phyloP scores from a whole-genome alignment of 2,329 filamentous ascomycete species.

The Myriosclerotinia scirpicola region DNA sequence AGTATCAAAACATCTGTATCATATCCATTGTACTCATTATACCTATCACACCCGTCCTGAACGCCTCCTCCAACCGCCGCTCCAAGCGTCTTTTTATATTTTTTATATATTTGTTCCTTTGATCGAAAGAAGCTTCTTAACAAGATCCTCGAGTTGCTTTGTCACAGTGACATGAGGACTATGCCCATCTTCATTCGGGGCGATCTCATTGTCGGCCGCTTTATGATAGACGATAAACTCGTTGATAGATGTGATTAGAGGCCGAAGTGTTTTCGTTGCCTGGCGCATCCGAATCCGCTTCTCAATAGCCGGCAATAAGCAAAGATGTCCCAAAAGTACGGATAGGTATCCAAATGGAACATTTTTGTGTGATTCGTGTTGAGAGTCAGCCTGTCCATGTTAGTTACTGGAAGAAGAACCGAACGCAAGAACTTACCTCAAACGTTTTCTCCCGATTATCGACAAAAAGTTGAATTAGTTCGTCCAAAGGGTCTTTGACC shows the following conservation, averaged over 20 bases:
- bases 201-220: constrained; percentile 51
- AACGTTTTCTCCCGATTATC: constrained; percentile 63
- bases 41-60: background rate
- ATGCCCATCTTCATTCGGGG: constrained; percentile 48
- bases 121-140: constrained; percentile 28
- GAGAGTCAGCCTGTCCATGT: constrained; percentile 59
- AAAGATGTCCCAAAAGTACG: constrained; percentile 80
- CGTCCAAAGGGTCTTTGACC: constrained; percentile 52
- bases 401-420: constrained; percentile 17
- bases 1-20: constrained; percentile 18
- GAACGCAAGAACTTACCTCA: constrained; percentile 56
- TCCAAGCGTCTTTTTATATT: background rate
- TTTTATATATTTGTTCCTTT: constrained; percentile 9
- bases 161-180: constrained; percentile 48
- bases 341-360: constrained; percentile 86
- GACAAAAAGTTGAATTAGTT: constrained; percentile 65
- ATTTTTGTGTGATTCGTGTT: constrained; percentile 74
- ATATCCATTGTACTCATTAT: constrained; percentile 12
- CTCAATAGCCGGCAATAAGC: constrained; percentile 53
- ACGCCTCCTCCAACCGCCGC: background rate
- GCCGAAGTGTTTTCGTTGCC: constrained; percentile 48
- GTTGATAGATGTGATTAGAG: constrained; percentile 57
- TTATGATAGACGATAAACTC: constrained; percentile 63
- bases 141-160: constrained; percentile 35
- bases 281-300: constrained; percentile 46